Conservation (phyloP, 495 filamentous ascomycete genomes). For the Penicillium argentinense region DNA sequence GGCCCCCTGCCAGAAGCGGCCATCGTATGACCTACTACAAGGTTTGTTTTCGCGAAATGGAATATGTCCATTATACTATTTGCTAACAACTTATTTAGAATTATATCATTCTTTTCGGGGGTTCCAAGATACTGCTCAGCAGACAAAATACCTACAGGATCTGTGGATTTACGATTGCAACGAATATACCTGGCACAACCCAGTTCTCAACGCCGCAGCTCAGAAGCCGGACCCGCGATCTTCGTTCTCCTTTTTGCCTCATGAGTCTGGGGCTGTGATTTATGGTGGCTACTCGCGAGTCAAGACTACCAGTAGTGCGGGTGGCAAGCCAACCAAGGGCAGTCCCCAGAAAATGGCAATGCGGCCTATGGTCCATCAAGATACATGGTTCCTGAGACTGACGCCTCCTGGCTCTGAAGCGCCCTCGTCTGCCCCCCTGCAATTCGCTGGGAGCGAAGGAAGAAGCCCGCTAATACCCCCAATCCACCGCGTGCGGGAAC, state of each 20-base stretch:
- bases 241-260: slow-evolving; percentile 86
- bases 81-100: slow-evolving; percentile 40
- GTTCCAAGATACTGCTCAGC: slow-evolving; percentile 96
- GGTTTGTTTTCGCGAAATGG: slow-evolving; percentile 33
- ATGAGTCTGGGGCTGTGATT: slow-evolving; percentile 83
- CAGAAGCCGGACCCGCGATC: slow-evolving; percentile 87
- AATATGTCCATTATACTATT: slow-evolving; percentile 21
- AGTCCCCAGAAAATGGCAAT: slow-evolving; percentile 66
- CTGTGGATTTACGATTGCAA: slow-evolving; percentile 69
- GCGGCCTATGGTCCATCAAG: slow-evolving; percentile 85
- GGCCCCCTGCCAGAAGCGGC: slow-evolving; percentile 84
- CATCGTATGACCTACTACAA: slow-evolving; percentile 96
- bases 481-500: slow-evolving; percentile 81
- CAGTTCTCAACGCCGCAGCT: slow-evolving; percentile 66
- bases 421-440: slow-evolving; percentile 58
- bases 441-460: slow-evolving; percentile 87
- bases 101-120: slow-evolving; percentile 73
- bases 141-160: slow-evolving; percentile 82
- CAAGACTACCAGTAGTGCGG: slow-evolving; percentile 58
- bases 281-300: slow-evolving; percentile 93
- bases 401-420: slow-evolving; percentile 66
- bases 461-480: slow-evolving; percentile 86
- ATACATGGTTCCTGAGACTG: slow-evolving; percentile 90
- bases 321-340: slow-evolving; percentile 60
- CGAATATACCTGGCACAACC: slow-evolving; percentile 75